phyloP scores from a whole-genome alignment of 805 yeast species.

The Metschnikowia arizonensis region DNA sequence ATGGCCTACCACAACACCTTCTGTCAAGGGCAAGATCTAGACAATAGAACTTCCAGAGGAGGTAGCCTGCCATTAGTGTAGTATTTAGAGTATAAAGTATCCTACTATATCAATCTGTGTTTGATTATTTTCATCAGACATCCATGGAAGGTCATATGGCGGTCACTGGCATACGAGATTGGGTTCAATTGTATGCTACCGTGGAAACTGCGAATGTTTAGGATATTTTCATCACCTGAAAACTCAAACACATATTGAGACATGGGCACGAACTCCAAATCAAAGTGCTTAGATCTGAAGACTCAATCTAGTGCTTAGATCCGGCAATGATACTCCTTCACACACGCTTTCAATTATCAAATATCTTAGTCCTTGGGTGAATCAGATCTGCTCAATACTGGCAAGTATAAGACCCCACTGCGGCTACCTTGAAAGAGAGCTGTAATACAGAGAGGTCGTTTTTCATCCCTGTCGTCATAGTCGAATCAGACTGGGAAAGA shows the following conservation, averaged over 20 bases:
- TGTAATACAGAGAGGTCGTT: conserved; percentile 37
- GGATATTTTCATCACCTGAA: conserved; percentile 68
- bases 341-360: conserved; percentile 27
- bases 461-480: conserved; percentile 86
- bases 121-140: conserved; percentile 58
- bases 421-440: conserved; percentile 39
- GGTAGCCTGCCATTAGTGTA: too few species aligned
- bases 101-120: background rate
- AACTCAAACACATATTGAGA: conserved; percentile 11
- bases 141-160: conserved; percentile 86
- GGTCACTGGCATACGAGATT: conserved; percentile 82
- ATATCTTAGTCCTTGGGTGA: conserved; percentile 21
- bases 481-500: conserved; percentile 93
- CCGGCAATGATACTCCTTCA: conserved; percentile 14
- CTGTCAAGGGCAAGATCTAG: conserved; percentile 28
- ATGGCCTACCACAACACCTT: conserved; percentile 81
- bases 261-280: background rate
- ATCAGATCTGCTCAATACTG: conserved; percentile 73
- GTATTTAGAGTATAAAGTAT: too few species aligned
- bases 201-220: conserved; percentile 95
- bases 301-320: too few species aligned
- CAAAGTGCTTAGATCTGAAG: too few species aligned
- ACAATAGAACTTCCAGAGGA: too few species aligned
- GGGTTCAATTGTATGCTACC: conserved; percentile 88
- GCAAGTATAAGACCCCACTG: conserved; percentile 73